A percentile compares a stretch with the other conserved stretches of the same genome.
These are phyloP conservation scores for Neofusicoccum cordaticola DNA, from an alignment of 2,329 filamentous ascomycete species.

Conservation along the genomic window DNA sequence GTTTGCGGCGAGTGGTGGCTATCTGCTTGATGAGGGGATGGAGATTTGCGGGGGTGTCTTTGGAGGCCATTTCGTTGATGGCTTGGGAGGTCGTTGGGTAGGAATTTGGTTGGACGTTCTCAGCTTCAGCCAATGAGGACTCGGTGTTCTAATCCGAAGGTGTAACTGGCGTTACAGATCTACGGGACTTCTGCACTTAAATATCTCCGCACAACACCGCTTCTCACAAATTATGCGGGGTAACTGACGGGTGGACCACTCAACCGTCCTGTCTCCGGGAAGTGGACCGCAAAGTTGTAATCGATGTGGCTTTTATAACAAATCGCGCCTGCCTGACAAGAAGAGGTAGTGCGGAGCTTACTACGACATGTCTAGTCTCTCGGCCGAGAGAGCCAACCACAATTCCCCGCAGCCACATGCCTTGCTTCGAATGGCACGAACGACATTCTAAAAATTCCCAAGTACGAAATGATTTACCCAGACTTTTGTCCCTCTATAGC, in stretches of 20 bases:
- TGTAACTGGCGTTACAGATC: neutral
- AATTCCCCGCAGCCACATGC: too few relatives aligned
- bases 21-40: neutral
- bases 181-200: neutral
- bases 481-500: too few relatives aligned
- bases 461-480: too few relatives aligned
- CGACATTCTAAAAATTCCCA: too few relatives aligned
- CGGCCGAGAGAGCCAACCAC: too few relatives aligned
- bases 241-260: neutral
- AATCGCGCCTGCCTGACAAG: too few relatives aligned
- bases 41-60: neutral
- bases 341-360: too few relatives aligned
- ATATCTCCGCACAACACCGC: neutral
- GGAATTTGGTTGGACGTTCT: too few relatives aligned
- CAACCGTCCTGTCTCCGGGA: neutral
- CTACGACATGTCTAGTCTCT: too few relatives aligned
- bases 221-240: neutral
- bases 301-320: too few relatives aligned
- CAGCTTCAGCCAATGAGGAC: too few relatives aligned
- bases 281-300: neutral
- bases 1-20: neutral
- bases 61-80: neutral
- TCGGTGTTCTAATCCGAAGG: neutral
- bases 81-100: neutral
- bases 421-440: too few relatives aligned